Conservation (phyloP, 1,139 yeast species). For the Saccharomycopsis hybrid region DNA sequence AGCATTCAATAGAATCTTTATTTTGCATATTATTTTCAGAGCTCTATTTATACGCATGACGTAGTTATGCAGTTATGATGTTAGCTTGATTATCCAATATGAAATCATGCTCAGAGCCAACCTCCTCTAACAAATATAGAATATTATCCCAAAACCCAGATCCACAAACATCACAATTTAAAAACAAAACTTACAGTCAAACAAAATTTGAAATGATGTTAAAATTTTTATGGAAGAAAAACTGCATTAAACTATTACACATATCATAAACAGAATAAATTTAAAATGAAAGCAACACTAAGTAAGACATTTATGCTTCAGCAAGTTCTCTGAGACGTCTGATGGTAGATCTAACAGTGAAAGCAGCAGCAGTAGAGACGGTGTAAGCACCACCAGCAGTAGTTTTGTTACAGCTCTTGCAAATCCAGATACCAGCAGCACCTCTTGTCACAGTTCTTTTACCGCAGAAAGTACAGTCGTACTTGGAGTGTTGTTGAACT, state of each 20-base stretch:
- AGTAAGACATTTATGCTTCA: constrained; percentile 66
- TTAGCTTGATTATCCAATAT: too few species aligned
- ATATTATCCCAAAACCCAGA: too few species aligned
- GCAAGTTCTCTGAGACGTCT: constrained; percentile 99
- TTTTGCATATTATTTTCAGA: background rate
- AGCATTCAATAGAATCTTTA: too few species aligned
- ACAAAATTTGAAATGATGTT: too few species aligned
- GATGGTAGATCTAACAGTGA: constrained; percentile 99
- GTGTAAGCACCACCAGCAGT: constrained; percentile 99
- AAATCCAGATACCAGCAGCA: constrained; percentile 98
- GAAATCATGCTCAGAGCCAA: too few species aligned
- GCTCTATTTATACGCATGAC: too few species aligned
- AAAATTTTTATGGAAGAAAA: too few species aligned
- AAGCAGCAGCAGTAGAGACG: constrained; percentile 98
- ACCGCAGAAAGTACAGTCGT: constrained; percentile 99
- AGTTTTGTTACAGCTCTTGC: constrained; percentile 91
- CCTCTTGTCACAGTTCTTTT: constrained; percentile 97
- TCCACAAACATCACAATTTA: too few species aligned
- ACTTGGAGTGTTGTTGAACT: constrained; percentile 97
- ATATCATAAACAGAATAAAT: constrained; percentile 1
- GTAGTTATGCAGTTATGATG: too few species aligned
- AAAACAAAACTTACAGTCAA: too few species aligned
- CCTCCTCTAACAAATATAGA: too few species aligned
- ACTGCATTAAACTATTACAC: constrained; percentile 7
- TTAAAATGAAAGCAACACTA: constrained; percentile 5